Percentiles rank a stretch among this genome's conserved stretches.
These are phyloP conservation scores for Salix arbutifolia DNA, from an alignment of 345 rosid species.

Conservation along the genomic window DNA sequence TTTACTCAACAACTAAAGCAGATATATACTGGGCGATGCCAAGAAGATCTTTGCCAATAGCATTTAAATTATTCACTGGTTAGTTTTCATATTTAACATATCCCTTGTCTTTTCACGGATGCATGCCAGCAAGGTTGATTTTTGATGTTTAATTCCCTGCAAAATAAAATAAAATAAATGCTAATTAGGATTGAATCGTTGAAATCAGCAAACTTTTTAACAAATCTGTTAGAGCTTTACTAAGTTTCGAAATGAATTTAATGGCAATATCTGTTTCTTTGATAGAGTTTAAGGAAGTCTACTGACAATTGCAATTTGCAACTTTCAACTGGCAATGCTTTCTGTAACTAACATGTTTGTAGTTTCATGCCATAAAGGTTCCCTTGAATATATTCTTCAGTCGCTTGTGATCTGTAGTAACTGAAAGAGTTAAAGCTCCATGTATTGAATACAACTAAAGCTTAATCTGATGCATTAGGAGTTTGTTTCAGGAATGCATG, in stretches of 20 bases:
- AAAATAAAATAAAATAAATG: background rate
- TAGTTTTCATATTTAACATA: conserved; percentile 18
- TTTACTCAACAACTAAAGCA: conserved; percentile 59
- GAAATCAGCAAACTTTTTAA: background rate
- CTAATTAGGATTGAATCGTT: background rate
- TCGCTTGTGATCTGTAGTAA: background rate
- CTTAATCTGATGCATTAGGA: background rate
- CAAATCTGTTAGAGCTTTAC: background rate
- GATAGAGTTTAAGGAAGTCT: background rate
- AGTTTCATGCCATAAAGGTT: background rate
- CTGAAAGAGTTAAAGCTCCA: background rate
- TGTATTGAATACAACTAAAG: background rate
- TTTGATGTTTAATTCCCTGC: background rate
- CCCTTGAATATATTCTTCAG: background rate
- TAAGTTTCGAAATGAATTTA: background rate
- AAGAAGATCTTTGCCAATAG: conserved; percentile 73
- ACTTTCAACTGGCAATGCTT: background rate
- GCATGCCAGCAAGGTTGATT: background rate
- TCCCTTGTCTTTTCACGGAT: background rate
- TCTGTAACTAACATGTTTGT: background rate
- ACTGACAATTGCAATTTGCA: background rate
- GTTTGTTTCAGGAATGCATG: background rate
- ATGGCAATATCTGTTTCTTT: background rate
- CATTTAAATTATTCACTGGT: conserved; percentile 92
- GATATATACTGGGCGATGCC: conserved; percentile 80